These are phyloP conservation scores for Crassisporium funariophilum DNA, from an alignment of 768 basidiomycete genomes.

Conservation along the genomic window DNA sequence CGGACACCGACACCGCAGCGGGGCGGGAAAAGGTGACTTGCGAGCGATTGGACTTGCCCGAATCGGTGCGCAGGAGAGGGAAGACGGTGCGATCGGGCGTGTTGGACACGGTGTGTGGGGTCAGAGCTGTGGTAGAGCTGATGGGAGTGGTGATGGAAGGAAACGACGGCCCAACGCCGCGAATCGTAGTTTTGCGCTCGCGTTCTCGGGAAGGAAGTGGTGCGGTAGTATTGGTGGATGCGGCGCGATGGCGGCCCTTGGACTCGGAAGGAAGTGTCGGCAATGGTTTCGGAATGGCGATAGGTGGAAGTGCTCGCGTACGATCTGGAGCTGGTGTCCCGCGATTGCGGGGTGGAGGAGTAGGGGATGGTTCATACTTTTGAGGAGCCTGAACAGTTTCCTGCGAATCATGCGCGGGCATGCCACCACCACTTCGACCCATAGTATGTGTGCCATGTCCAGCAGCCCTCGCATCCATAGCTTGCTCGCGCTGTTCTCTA, in stretches of 20 bases:
- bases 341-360: slow-evolving; percentile 39
- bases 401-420: slow-evolving; percentile 44
- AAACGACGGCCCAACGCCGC: slow-evolving; percentile 43
- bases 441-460: slow-evolving; percentile 4
- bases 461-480: slow-evolving; percentile 21
- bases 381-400: slow-evolving; percentile 37
- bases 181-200: slow-evolving; percentile 42
- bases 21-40: slow-evolving; percentile 70
- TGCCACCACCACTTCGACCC: slow-evolving; percentile 10
- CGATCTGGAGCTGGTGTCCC: slow-evolving; percentile 37
- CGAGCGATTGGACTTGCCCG: slow-evolving; percentile 44
- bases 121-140: slow-evolving; percentile 67
- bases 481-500: slow-evolving; percentile 54
- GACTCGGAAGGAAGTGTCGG: slow-evolving; percentile 64
- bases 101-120: slow-evolving; percentile 63
- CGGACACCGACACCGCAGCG: slow-evolving; percentile 50
- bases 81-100: slow-evolving; percentile 35
- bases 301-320: slow-evolving; percentile 46
- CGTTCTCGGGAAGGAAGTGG: slow-evolving; percentile 10
- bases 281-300: slow-evolving; percentile 60
- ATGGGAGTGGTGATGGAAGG: slow-evolving; percentile 52
- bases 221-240: slow-evolving; percentile 8
- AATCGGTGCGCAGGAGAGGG: slow-evolving; percentile 47
- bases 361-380: slow-evolving; percentile 44
- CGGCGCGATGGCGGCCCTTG: slow-evolving; percentile 23